Base-by-base conservation (phyloP, 441 rosid species). In the Populus tomentosa region DNA sequence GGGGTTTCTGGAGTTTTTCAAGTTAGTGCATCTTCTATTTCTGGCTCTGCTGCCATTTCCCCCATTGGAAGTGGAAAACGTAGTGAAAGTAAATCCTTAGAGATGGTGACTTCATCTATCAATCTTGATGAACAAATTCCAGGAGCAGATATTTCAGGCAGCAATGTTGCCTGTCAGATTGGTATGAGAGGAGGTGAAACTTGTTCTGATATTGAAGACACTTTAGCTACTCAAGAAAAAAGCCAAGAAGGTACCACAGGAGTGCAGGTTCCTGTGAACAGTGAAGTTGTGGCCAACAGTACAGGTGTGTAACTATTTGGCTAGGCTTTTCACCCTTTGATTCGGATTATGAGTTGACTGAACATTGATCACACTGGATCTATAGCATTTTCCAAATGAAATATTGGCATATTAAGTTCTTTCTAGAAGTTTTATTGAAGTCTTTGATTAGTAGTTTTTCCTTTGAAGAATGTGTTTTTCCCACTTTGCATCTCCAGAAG, bases 241-340 rank as follows among this genome's bases (percentile, higher is more conserved):
- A 40, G 67, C 67, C 56, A 65, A 73, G 80, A 75, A 79, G 82
- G 71, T 26, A 32, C 68, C 33, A 76, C 61, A 66, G 66, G 30
- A 56, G 68, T 42, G 35, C 77, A 82, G 77, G 73, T 64, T 38
- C 46, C 46, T 38, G 46, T 38, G 46, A 38, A 9, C 13, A 38
- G 3, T 77, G 87, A 85, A 79, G 67, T 38, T 6, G 80, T 79
- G 71, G 83, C 81, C 73, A 69, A 61, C 76, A 42, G 73, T 75
- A 75, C 79, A 79, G 94, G 95, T 91, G 83, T 85, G 73, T 82
- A 76, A 26, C 77, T 67, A n/a, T 10, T 20, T 74, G 30, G 28
- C 65, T 10, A 18, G 42, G 40, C 23, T 63, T 42, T 11, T n/a
- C 65, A 33, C 30, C 33, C 46, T 38, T 10, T 69, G 10, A 30